Evolutionary conservation across 2,329 filamentous ascomycete species (phyloP), one percentile per base, ranked within the genome.

Genomic region (Talaromyces sp.): DNA sequence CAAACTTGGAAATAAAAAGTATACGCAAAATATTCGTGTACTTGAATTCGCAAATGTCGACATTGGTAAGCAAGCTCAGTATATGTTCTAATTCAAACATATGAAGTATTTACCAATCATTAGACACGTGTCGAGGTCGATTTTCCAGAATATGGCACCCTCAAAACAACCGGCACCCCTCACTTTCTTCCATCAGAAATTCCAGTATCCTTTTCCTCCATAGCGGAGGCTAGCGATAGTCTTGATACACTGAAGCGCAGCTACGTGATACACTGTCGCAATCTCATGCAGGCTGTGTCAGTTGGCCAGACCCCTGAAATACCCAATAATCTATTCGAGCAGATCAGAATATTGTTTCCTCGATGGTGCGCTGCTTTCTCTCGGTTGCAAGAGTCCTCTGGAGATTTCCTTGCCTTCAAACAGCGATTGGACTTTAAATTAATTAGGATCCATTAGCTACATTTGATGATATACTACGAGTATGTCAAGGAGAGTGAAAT

Each of bases 1-100:
- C 50, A 55, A 62, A 2, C 41, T 65, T 10, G 65, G 65, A 14
- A 54, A 55, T 59, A 43, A 52, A 59, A 27, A 55, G 31, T n/a
- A 29, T 55, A 12, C 52, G 57, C 27, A 59, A 55, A 17, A 59
- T 59, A 19, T 51, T 55, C 6, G 8, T 48, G 3, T 53, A 53
- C 14, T 38, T 59, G 8, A 35, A 59, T n/a, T 38, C 41, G 8
- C 57, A 59, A 19, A 21, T 53, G 32, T 26, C 38, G 24, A 41
- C 57, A 8, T 55, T 59, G 7, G 57, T 59, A 24, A 51, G 57
- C 32, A 2, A 27, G 6, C 9, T n/a, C 21, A 4, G 6, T 2
- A 2, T n/a, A 11, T 31, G 14, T 1, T 51, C 19, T 54, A n/a
- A 38, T 54, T 32, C 1, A 3, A 32, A 21, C 3, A 21, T 54